Evolutionary conservation across 1,284 basidiomycete genomes (phyloP).

Genomic region (Puccinia coronata): DNA sequence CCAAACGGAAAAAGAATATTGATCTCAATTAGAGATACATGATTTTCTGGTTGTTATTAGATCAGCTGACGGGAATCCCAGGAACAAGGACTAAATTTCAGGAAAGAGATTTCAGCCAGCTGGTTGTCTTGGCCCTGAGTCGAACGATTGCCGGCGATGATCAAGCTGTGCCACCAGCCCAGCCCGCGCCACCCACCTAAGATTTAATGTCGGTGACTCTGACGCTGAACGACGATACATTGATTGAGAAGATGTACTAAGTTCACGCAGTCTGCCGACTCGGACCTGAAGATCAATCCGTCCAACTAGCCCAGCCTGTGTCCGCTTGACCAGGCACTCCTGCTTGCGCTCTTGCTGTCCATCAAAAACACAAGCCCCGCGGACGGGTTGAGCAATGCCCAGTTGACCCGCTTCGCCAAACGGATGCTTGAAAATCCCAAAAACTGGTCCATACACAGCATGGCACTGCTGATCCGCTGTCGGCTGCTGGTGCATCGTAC

Average conservation of each 20-base stretch:
- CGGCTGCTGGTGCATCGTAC: conserved; percentile 81
- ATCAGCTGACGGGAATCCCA: conserved; percentile 87
- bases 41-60: too few relatives aligned
- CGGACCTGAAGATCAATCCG: conserved; percentile 18
- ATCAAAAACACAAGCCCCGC: conserved; percentile 79
- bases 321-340: conserved; percentile 85
- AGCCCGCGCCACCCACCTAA: conserved; percentile 45
- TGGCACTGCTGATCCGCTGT: conserved; percentile 84
- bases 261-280: conserved; percentile 66
- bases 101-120: conserved; percentile 77
- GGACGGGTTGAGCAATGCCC: conserved; percentile 80
- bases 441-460: conserved; percentile 93
- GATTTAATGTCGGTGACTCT: conserved; percentile 70
- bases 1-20: too few relatives aligned
- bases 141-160: conserved; percentile 51
- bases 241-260: conserved; percentile 89
- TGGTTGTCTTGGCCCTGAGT: conserved; percentile 90
- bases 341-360: conserved; percentile 83
- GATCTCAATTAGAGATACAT: too few relatives aligned
- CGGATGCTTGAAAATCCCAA: conserved; percentile 78
- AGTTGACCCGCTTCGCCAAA: conserved; percentile 84
- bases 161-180: neutral
- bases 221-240: conserved; percentile 79
- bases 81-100: conserved; percentile 96
- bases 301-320: conserved; percentile 65